Base-by-base conservation (phyloP, 495 filamentous ascomycete species). In the Talaromyces trachyspermus region DNA sequence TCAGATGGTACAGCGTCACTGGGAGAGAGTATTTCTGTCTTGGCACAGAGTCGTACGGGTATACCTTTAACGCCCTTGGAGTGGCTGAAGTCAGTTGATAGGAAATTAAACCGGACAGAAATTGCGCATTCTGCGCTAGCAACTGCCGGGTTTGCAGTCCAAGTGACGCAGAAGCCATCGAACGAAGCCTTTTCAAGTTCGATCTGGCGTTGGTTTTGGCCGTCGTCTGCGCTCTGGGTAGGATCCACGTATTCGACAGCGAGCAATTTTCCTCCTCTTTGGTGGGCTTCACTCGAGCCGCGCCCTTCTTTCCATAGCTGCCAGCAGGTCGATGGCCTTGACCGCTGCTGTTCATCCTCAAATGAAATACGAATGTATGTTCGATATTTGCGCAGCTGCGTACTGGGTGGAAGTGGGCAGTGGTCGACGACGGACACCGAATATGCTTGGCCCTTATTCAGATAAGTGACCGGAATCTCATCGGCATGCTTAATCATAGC, bases 41-140 rank as follows among this genome's bases (percentile, higher is more conserved):
- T 95, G 4, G 89, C 80, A 59, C 91, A 97, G 4, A 98, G 74
- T 33, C 92, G 68, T 10, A 98, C 89, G 0, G 91, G 88, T 46
- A 95, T 94, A 14, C 92, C 92, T 61, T 96, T 97, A 23, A 98
- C 91, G 23, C 92, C 92, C 54, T 98, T 97, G 5, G 92, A 96
- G 56, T 95, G 89, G 59, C 89, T 97, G 60, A 97, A 98, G 58
- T 98, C 92, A 10, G 91, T 98, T 0, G 92, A 98, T 0, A 97
- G 75, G 58, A 98, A 98, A 63, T 98, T 96, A 75, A 96, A 98
- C 37, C 89, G 86, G 12, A 97, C 86, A 11, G 88, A 80, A 26
- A 98, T 77, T 20, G 75, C 82, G 64, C 87, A 92, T 43, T 95
- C 84, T 6, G 83, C 69, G 2, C 66, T 54, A 0, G 76, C 78